A percentile compares a stretch with the other conserved stretches of the same genome.
Evolutionary conservation across 1,284 basidiomycete species (phyloP).

Genomic region (Ustilago lituana): DNA sequence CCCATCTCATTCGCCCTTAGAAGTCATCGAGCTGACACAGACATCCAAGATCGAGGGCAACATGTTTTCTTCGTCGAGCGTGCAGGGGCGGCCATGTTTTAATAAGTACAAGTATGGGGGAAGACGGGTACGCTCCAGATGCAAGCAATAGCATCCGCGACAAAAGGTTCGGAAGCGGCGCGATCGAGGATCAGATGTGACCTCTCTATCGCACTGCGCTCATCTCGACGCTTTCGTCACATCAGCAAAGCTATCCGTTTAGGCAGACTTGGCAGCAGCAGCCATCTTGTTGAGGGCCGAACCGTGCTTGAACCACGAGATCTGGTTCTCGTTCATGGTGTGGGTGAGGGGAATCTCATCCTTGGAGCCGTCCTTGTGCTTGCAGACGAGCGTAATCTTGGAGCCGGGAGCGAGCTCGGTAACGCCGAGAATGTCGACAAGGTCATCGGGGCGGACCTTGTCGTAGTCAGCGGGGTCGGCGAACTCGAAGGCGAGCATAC

Average conservation of each 20-base stretch:
- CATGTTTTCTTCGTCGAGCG: constrained; percentile 22
- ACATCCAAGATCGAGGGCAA: neutral
- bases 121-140: constrained; percentile 6
- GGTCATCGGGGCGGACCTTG: constrained; percentile 61
- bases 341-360: constrained; percentile 64
- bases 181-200: no score
- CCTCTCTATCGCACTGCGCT: no score
- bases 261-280: constrained; percentile 50
- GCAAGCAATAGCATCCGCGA: neutral
- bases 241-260: constrained; percentile 9
- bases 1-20: neutral
- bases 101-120: constrained; percentile 28
- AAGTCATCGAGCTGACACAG: neutral
- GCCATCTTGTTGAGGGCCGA: constrained; percentile 66
- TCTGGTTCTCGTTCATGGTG: constrained; percentile 66
- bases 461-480: constrained; percentile 65
- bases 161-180: no score
- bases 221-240: no score
- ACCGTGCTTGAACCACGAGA: constrained; percentile 66
- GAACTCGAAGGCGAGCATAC: constrained; percentile 64
- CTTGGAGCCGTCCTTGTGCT: constrained; percentile 64
- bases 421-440: constrained; percentile 62
- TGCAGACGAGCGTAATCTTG: constrained; percentile 58
- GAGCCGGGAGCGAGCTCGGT: constrained; percentile 62
- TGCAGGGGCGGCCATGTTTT: constrained; percentile 14